Evolutionary conservation across 495 filamentous ascomycete genomes (phyloP).

Genomic region (Penicillium chermesinum): DNA sequence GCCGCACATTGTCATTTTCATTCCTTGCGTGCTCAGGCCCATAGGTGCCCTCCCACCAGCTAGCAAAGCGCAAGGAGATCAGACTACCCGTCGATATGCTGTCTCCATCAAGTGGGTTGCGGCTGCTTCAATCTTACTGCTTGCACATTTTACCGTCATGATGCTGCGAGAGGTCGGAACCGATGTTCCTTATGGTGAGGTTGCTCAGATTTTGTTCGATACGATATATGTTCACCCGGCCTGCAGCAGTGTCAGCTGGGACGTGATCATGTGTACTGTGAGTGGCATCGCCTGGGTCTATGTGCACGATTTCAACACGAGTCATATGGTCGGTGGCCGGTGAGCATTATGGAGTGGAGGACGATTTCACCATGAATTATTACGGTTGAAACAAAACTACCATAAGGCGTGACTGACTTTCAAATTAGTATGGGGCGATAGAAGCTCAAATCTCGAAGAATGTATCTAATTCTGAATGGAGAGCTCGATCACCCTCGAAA

Average conservation of each 20-base stretch:
- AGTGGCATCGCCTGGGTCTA: slow-evolving; percentile 9
- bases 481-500: too few species aligned
- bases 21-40: slow-evolving; percentile 32
- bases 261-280: slow-evolving; percentile 21
- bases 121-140: slow-evolving; percentile 10
- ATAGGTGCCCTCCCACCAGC: background rate
- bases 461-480: too few species aligned
- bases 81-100: slow-evolving; percentile 12
- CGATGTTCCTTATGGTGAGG: background rate
- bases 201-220: slow-evolving; percentile 10
- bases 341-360: too few species aligned
- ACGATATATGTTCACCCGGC: slow-evolving; percentile 25
- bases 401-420: too few species aligned
- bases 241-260: slow-evolving; percentile 29
- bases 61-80: slow-evolving; percentile 4
- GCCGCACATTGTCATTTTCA: slow-evolving; percentile 44
- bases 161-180: slow-evolving; percentile 8
- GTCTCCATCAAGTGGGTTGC: slow-evolving; percentile 8
- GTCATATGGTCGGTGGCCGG: slow-evolving; percentile 13
- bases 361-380: too few species aligned
- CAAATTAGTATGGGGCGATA: too few species aligned
- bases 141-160: slow-evolving; percentile 11
- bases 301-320: slow-evolving; percentile 10
- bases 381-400: too few species aligned
- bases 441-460: too few species aligned